Conservation (phyloP, 2,329 filamentous ascomycete species). For the Colletotrichum graminicola region DNA sequence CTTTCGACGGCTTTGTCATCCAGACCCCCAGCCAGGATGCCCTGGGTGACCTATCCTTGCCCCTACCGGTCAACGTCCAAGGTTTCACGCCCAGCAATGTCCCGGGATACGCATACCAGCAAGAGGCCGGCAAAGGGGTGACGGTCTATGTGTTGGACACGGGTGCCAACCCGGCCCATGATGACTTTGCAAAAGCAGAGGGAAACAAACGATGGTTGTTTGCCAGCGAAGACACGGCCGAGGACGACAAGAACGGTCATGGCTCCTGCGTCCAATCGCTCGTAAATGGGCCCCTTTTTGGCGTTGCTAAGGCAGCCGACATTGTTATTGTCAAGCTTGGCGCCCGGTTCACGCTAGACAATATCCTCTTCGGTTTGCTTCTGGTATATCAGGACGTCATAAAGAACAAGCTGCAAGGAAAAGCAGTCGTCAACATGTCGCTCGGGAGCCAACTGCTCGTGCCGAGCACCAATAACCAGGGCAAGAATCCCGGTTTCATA, state of each 20-base stretch:
- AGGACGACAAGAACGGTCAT: neutral
- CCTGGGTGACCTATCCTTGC: neutral
- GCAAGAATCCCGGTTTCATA: neutral
- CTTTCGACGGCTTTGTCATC: neutral
- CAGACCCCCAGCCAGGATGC: neutral
- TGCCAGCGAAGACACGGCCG: neutral
- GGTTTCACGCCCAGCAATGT: neutral
- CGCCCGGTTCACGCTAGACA: rapidly evolving
- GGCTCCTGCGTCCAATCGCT: neutral
- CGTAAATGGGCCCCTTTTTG: neutral
- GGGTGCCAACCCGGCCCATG: neutral
- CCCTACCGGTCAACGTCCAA: neutral
- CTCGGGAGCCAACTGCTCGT: neutral
- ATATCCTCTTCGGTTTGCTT: neutral
- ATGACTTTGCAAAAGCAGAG: neutral
- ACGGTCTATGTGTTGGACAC: neutral
- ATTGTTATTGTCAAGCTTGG: neutral
- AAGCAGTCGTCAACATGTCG: neutral
- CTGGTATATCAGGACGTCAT: neutral
- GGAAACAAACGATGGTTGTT: neutral
- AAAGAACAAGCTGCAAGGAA: neutral
- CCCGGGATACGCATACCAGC: neutral
- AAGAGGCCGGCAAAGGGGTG: neutral
- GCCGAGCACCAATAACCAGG: neutral
- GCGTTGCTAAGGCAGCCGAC: neutral